Evolutionary conservation across 1,284 basidiomycete genomes (phyloP).

Genomic region (Butyriboletus regius): DNA sequence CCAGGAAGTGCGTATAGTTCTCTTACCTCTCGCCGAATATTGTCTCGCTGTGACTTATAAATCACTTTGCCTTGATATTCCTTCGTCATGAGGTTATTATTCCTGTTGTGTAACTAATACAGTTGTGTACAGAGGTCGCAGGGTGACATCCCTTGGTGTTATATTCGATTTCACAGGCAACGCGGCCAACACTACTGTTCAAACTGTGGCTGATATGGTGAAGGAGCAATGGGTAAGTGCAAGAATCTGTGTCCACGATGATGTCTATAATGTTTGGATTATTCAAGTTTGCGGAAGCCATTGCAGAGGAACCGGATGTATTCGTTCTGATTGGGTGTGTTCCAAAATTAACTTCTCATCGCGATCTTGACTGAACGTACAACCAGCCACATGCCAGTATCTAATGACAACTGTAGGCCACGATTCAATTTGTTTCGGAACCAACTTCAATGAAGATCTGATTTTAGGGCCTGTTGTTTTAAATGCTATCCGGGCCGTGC

Average conservation of each 20-base stretch:
- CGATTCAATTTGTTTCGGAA: neutral
- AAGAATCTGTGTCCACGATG: neutral
- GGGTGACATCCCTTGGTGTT: conserved; percentile 73
- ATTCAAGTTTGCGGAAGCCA: conserved; percentile 66
- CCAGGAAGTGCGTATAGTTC: conserved; percentile 48
- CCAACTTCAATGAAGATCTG: neutral
- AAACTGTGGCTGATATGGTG: conserved; percentile 65
- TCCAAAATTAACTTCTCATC: neutral
- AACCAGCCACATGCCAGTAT: conserved; percentile 62
- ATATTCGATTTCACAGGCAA: conserved; percentile 67
- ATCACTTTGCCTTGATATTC: neutral
- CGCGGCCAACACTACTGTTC: conserved; percentile 63
- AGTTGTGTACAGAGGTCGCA: conserved; percentile 48
- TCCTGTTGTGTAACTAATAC: neutral
- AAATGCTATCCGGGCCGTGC: conserved; percentile 63
- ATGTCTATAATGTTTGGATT: neutral
- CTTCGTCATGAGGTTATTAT: neutral
- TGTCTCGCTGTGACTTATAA: neutral
- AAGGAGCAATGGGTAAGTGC: conserved; percentile 59
- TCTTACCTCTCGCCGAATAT: neutral
- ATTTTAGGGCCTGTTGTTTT: conserved; percentile 59
- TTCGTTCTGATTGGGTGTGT: conserved; percentile 66
- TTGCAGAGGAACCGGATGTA: conserved; percentile 72
- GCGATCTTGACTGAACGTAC: neutral
- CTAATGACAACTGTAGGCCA: conserved; percentile 50